Conservation (phyloP, 1,284 basidiomycete species). For the Ceratobasidium sp. region DNA sequence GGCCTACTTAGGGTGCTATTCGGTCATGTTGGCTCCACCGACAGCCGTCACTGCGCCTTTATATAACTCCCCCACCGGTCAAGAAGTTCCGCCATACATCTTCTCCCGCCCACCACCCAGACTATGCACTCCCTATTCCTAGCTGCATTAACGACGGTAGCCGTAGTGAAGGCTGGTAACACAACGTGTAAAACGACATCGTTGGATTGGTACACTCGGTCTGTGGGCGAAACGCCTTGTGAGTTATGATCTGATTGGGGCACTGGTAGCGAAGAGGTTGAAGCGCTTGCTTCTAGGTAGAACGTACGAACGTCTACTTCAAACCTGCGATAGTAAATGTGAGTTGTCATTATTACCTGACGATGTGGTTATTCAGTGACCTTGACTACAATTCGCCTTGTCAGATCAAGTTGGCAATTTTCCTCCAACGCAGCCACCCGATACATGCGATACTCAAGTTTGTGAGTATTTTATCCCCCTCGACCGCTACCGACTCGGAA, state of each 20-base stretch:
- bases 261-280: not conserved
- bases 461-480: too few species aligned
- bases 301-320: slow-evolving; percentile 21
- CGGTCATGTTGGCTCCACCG: too few species aligned
- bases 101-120: not conserved
- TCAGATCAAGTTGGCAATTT: too few species aligned
- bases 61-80: not conserved
- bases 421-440: too few species aligned
- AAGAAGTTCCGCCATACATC: not conserved
- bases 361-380: not conserved
- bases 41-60: too few species aligned
- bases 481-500: too few species aligned
- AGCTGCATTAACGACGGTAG: not conserved
- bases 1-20: too few species aligned
- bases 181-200: slow-evolving; percentile 31
- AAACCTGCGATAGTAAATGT: slow-evolving; percentile 9
- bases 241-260: not conserved
- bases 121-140: not conserved
- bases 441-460: too few species aligned
- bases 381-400: too few species aligned
- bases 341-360: not conserved
- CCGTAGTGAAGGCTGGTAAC: slow-evolving; percentile 2
- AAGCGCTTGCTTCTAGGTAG: not conserved
- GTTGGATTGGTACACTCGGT: slow-evolving; percentile 32
- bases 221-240: slow-evolving; percentile 32